phyloP scores from a whole-genome alignment of 495 filamentous ascomycete genomes.

The Geopyxis carbonaria region DNA sequence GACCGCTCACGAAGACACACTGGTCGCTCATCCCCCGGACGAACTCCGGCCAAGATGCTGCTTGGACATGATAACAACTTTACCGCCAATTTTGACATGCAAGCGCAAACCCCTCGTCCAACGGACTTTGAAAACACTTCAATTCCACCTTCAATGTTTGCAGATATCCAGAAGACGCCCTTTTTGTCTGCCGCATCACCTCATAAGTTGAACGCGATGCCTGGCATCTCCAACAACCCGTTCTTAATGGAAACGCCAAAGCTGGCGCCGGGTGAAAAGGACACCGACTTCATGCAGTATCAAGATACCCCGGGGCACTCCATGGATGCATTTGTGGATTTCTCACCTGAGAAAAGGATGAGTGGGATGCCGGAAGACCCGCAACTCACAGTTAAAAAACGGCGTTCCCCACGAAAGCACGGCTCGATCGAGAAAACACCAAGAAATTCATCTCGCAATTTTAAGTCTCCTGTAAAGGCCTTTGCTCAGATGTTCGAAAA shows the following conservation, averaged over 20 bases:
- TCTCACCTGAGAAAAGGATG: slow-evolving; percentile 21
- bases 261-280: slow-evolving; percentile 7
- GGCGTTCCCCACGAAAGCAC: slow-evolving; percentile 11
- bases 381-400: slow-evolving; percentile 19
- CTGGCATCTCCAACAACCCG: slow-evolving; percentile 11
- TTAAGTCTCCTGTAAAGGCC: slow-evolving; percentile 13
- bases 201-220: slow-evolving; percentile 20
- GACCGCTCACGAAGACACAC: slow-evolving; percentile 7
- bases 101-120: slow-evolving; percentile 6
- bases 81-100: slow-evolving; percentile 3
- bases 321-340: slow-evolving; percentile 22
- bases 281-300: slow-evolving; percentile 20
- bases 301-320: slow-evolving; percentile 8
- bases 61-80: slow-evolving; percentile 11
- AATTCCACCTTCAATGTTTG: slow-evolving; percentile 18
- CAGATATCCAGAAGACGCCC: slow-evolving; percentile 20
- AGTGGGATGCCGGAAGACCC: slow-evolving; percentile 3
- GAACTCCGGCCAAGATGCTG: slow-evolving; percentile 13
- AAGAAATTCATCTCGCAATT: slow-evolving; percentile 12
- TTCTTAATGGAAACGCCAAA: too few relatives aligned
- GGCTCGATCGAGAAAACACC: neutral
- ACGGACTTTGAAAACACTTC: slow-evolving; percentile 14
- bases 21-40: slow-evolving; percentile 8
- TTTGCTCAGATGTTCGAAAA: slow-evolving; percentile 15
- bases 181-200: slow-evolving; percentile 23